Base-by-base conservation (phyloP, 1,284 basidiomycete species). In the Cutaneotrichosporon sp. region DNA sequence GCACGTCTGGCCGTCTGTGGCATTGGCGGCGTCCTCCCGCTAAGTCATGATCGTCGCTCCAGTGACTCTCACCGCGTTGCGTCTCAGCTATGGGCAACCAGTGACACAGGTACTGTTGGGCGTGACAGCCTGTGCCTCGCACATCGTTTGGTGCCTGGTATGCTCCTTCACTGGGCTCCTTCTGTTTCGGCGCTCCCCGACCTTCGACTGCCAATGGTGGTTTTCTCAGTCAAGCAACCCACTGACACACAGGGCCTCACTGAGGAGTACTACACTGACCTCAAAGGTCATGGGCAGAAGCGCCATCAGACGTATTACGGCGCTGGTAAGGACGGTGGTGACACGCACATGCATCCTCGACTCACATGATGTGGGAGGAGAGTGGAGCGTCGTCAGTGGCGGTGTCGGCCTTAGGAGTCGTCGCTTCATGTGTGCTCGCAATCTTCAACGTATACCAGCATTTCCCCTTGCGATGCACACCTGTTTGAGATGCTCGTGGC, bases 231-330 rank as follows among this genome's bases (percentile, higher is more conserved):
- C 35, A 22, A 38, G 8, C 19, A 38, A 20, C 24, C 17, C 9
- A 16, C 38, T 41, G 22, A 41, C 38, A 26, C 29, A 8, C 52
- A 68, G 66, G 86, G 86, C 12, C 73, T 89, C 76, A 84, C 81
- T 5, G 77, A 72, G 42, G 83, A 82, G 25, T 89, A 85, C 63
- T 88, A 88, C 67, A 82, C 85, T 65, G 79, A 84, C 62, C 74
- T 92, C 55, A 79, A 74, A 48, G 88, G 88, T 2, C 57, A 61
- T 43, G 51, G 52, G 10, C 32, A 27, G 3, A 44, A 46, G 4
- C 32, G 52, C 25, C 52, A 52, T 19, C 47, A 43, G 39, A 42
- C 37, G 20, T 55, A 58, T 20, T 43, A 27, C 5, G 49, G 47
- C 11, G 45, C 44, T 11, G 49, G 52, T 48, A 26, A 57, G 27